These are phyloP conservation scores for Suillus discolor DNA, from an alignment of 768 basidiomycete genomes.

Conservation along the genomic window DNA sequence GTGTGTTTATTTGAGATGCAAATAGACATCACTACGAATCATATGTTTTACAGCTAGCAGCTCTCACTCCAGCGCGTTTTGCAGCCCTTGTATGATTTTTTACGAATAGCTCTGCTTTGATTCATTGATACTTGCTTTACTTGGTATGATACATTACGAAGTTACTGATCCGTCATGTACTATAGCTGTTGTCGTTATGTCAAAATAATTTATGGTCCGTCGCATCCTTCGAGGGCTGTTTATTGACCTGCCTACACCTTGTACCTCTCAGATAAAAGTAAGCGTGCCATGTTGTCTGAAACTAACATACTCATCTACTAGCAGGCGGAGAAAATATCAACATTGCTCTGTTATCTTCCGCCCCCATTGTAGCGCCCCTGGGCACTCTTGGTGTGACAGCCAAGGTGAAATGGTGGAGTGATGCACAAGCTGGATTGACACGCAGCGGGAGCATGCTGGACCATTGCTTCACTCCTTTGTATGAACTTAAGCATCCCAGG, in stretches of 20 bases:
- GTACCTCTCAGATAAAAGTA: constrained; percentile 5
- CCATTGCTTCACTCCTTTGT: constrained; percentile 4
- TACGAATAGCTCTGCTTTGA: too few species aligned
- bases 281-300: not conserved
- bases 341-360: not conserved
- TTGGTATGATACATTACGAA: too few species aligned
- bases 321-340: constrained; percentile 3
- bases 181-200: too few species aligned
- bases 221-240: not conserved
- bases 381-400: not conserved
- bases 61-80: too few species aligned
- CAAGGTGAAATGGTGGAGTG: not conserved
- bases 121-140: too few species aligned
- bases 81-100: too few species aligned
- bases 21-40: too few species aligned
- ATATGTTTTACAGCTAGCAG: too few species aligned
- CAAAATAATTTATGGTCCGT: too few species aligned
- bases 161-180: too few species aligned
- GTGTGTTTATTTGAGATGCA: too few species aligned
- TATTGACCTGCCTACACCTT: constrained; percentile 2
- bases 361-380: not conserved
- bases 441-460: not conserved
- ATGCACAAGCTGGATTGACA: not conserved
- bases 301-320: not conserved
- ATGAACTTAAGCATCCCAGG: not conserved